Evolutionary conservation across 2,329 filamentous ascomycete species (phyloP).

Genomic region (Scedosporium apiospermum): DNA sequence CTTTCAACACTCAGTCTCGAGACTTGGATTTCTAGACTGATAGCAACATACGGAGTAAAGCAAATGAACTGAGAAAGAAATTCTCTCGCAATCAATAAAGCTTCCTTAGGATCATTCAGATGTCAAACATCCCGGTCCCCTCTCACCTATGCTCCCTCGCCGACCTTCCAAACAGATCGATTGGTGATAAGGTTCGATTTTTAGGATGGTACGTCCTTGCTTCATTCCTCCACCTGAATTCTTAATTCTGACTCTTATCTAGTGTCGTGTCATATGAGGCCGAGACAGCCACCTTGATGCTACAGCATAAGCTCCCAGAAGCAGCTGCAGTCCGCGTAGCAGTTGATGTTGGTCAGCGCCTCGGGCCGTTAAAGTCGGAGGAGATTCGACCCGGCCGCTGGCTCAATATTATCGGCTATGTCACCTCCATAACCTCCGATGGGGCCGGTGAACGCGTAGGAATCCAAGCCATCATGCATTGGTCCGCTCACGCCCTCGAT

Average conservation of each 20-base stretch:
- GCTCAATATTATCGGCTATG: constrained; percentile 82
- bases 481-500: constrained; percentile 65
- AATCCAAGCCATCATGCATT: constrained; percentile 70
- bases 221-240: constrained; percentile 2
- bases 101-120: constrained; percentile 13
- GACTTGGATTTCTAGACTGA: too few species aligned
- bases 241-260: constrained; percentile 6
- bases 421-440: constrained; percentile 27
- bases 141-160: constrained; percentile 57
- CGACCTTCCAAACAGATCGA: constrained; percentile 39
- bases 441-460: constrained; percentile 19
- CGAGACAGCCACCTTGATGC: constrained; percentile 47
- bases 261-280: constrained; percentile 44
- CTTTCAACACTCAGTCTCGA: too few species aligned
- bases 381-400: constrained; percentile 68
- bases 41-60: too few species aligned
- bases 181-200: constrained; percentile 77
- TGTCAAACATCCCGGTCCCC: constrained; percentile 53
- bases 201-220: constrained; percentile 66
- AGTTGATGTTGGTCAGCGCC: constrained; percentile 64
- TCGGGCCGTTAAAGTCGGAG: constrained; percentile 53
- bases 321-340: constrained; percentile 35
- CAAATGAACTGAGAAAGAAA: background rate
- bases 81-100: background rate
- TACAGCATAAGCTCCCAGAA: constrained; percentile 58